A percentile compares a stretch with the other conserved stretches of the same genome.
These are phyloP conservation scores for Colletotrichum liaoningense DNA, from an alignment of 2,329 filamentous ascomycete genomes.

Conservation along the genomic window DNA sequence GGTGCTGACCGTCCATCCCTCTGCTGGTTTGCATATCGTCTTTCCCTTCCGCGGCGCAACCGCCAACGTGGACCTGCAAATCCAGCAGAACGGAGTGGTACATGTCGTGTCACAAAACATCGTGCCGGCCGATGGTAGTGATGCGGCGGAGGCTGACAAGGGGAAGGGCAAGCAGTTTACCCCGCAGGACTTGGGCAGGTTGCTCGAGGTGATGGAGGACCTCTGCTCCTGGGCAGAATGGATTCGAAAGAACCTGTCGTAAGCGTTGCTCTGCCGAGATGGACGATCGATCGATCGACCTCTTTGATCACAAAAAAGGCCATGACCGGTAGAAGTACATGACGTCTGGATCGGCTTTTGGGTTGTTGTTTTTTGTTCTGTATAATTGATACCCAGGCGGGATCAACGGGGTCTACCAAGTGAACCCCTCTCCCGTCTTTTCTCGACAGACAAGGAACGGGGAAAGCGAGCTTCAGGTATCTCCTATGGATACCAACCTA, in stretches of 20 bases:
- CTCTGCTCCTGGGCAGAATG: conserved; percentile 66
- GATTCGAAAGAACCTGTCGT: conserved; percentile 51
- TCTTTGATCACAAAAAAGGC: not conserved
- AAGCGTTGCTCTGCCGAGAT: not conserved
- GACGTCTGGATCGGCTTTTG: not conserved
- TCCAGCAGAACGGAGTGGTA: conserved; percentile 69
- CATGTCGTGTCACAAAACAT: conserved; percentile 70
- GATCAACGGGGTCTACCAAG: not conserved
- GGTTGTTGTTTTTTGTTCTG: conserved; percentile 20
- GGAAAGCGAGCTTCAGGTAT: not conserved
- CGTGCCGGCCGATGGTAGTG: conserved; percentile 41
- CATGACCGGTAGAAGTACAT: not conserved
- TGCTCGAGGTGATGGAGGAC: conserved; percentile 63
- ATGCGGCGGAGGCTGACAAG: conserved; percentile 37
- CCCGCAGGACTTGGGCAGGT: conserved; percentile 55
- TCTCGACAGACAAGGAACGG: not conserved
- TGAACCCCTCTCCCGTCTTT: not conserved
- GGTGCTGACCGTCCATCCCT: conserved; percentile 62
- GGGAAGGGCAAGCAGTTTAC: conserved; percentile 48
- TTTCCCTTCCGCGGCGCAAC: conserved; percentile 63
- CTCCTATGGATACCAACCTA: not conserved
- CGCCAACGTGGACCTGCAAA: conserved; percentile 67
- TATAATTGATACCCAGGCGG: conserved; percentile 34
- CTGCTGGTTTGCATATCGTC: conserved; percentile 62
- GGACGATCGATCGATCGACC: not conserved